Evolutionary conservation across 2,329 filamentous ascomycete species (phyloP).

Genomic region (Ophiostoma pallidulum): DNA sequence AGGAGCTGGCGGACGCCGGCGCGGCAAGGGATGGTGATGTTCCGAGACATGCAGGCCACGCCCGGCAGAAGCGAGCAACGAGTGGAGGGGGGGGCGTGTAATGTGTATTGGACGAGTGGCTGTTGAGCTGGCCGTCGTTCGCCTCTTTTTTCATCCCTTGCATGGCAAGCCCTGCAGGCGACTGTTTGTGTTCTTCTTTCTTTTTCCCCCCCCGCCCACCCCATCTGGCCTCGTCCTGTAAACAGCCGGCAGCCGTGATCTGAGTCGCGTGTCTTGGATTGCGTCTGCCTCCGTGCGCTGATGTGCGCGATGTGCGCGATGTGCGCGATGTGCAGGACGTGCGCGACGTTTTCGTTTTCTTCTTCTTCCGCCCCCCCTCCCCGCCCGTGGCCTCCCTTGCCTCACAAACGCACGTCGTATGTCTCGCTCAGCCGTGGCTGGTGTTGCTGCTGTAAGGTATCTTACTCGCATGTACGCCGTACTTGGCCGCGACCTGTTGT

Average conservation of each 20-base stretch:
- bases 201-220: neutral
- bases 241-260: neutral
- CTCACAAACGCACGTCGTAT: neutral
- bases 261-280: conserved; percentile 8
- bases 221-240: neutral
- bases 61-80: too few species aligned
- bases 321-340: too few species aligned
- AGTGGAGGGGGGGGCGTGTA: too few species aligned
- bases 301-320: too few species aligned
- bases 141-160: neutral
- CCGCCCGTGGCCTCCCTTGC: conserved; percentile 3
- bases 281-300: neutral
- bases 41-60: too few species aligned
- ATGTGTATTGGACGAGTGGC: too few species aligned
- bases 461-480: neutral
- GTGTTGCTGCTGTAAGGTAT: neutral
- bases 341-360: neutral
- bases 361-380: neutral
- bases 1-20: too few species aligned
- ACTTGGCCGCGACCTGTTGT: too few species aligned
- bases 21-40: too few species aligned
- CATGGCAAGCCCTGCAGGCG: too few species aligned
- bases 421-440: too few species aligned
- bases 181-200: neutral
- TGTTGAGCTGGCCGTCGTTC: too few species aligned